Conservation (phyloP, 2,329 filamentous ascomycete species). For the Amylocarpus encephaloides region DNA sequence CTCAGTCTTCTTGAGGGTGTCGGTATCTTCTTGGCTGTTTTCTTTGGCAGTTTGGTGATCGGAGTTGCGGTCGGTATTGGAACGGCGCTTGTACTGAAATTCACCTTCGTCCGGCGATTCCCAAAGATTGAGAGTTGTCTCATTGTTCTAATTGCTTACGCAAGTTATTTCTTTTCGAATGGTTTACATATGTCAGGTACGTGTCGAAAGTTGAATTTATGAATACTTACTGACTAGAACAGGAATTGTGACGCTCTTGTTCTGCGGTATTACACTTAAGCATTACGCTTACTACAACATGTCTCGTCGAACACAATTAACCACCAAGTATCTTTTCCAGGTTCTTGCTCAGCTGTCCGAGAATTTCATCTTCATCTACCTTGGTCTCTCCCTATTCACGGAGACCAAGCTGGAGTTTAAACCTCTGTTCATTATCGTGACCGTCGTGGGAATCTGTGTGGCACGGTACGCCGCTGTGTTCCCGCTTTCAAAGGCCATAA, state of each 20-base stretch:
- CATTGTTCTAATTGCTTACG: slow-evolving; percentile 88
- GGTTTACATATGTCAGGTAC: slow-evolving; percentile 91
- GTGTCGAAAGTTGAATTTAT: slow-evolving; percentile 28
- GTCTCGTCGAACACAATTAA: slow-evolving; percentile 93
- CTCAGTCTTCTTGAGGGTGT: slow-evolving; percentile 84
- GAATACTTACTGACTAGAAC: not conserved
- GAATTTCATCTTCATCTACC: slow-evolving; percentile 99
- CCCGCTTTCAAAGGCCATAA: slow-evolving; percentile 81
- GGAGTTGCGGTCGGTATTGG: slow-evolving; percentile 80
- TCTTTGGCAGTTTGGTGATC: slow-evolving; percentile 89
- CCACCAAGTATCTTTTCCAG: slow-evolving; percentile 96
- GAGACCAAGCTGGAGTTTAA: slow-evolving; percentile 85
- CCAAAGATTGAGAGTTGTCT: slow-evolving; percentile 96
- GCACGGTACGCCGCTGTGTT: slow-evolving; percentile 94
- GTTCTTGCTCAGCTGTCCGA: slow-evolving; percentile 91
- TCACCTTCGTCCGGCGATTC: slow-evolving; percentile 85
- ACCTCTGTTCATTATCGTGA: slow-evolving; percentile 89
- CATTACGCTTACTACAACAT: slow-evolving; percentile 99
- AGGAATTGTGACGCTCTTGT: slow-evolving; percentile 82
- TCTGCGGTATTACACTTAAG: slow-evolving; percentile 97
- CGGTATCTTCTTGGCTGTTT: slow-evolving; percentile 90
- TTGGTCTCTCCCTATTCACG: slow-evolving; percentile 90
- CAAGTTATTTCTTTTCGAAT: slow-evolving; percentile 96
- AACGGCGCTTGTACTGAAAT: slow-evolving; percentile 85
- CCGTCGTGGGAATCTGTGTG: slow-evolving; percentile 83